Conservation (phyloP, 2,329 filamentous ascomycete species). For the Pyricularia grisea region DNA sequence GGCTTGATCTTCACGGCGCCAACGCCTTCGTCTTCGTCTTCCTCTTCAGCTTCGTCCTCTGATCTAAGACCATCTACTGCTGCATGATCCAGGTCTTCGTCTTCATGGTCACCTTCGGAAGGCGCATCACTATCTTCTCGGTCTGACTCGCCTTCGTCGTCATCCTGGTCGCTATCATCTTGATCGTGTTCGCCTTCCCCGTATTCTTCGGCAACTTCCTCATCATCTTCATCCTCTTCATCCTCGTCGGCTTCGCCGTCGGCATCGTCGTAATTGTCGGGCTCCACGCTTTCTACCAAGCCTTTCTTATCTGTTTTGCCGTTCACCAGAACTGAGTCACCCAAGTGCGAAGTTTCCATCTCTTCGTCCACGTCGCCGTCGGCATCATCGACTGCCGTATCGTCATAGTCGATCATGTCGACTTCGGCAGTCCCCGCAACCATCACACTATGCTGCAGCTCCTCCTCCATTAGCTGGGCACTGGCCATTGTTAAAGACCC, state of each 20-base stretch:
- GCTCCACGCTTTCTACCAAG: constrained; percentile 13
- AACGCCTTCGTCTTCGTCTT: constrained; percentile 42
- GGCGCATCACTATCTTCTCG: constrained; percentile 12
- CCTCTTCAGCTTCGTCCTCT: constrained; percentile 25
- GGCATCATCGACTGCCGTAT: constrained; percentile 15
- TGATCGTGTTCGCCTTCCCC: constrained; percentile 16
- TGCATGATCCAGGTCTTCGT: constrained; percentile 24
- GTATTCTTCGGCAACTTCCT: constrained; percentile 20
- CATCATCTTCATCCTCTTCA: constrained; percentile 17
- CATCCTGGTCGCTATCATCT: constrained; percentile 18
- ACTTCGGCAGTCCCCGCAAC: constrained; percentile 31
- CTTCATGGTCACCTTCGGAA: constrained; percentile 18
- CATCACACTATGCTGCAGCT: constrained; percentile 46
- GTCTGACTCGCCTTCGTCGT: constrained; percentile 15
- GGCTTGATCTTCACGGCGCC: constrained; percentile 48
- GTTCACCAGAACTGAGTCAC: constrained; percentile 29
- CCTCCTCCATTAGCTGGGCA: constrained; percentile 46
- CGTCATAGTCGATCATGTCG: constrained; percentile 19
- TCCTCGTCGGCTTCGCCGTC: constrained; percentile 23
- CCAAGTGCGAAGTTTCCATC: constrained; percentile 19
- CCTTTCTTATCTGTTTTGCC: constrained; percentile 28
- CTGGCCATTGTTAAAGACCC: constrained; percentile 31
- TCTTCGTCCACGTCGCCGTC: constrained; percentile 28
- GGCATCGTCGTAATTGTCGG: constrained; percentile 19
- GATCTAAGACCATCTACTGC: neutral